Conservation (phyloP, 2,329 filamentous ascomycete species). For the Penicillium freii region DNA sequence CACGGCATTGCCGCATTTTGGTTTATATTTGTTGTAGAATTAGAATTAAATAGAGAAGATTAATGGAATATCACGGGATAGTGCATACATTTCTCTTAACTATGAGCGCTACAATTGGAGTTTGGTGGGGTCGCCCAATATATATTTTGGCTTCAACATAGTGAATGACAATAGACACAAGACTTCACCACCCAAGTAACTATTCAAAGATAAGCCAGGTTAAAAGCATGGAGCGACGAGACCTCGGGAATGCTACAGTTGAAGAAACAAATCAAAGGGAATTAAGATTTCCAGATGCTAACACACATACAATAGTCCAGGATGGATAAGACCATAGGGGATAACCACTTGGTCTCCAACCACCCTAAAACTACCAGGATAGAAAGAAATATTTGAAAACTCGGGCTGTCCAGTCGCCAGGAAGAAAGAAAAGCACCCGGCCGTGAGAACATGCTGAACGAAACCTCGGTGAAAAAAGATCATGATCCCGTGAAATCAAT, state of each 20-base stretch:
- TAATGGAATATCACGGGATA: too few species aligned
- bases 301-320: slow-evolving; percentile 1
- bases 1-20: not conserved
- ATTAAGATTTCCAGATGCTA: slow-evolving; percentile 7
- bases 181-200: not conserved
- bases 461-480: slow-evolving; percentile 16
- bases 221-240: not conserved
- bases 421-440: slow-evolving; percentile 2
- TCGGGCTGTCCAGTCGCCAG: slow-evolving; percentile 12
- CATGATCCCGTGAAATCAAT: slow-evolving; percentile 23
- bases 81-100: not conserved
- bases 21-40: too few species aligned
- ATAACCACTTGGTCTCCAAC: not conserved
- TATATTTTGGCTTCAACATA: not conserved
- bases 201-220: not conserved
- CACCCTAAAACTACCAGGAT: not conserved
- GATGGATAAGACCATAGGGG: not conserved
- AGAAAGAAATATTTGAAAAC: not conserved
- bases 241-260: not conserved
- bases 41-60: not conserved
- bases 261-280: not conserved
- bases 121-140: not conserved
- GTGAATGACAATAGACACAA: too few species aligned
- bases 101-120: not conserved
- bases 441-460: slow-evolving; percentile 11